These are phyloP conservation scores for Spinacia oleracea DNA, from an alignment of 179 eudicot genomes.

Conservation along the genomic window DNA sequence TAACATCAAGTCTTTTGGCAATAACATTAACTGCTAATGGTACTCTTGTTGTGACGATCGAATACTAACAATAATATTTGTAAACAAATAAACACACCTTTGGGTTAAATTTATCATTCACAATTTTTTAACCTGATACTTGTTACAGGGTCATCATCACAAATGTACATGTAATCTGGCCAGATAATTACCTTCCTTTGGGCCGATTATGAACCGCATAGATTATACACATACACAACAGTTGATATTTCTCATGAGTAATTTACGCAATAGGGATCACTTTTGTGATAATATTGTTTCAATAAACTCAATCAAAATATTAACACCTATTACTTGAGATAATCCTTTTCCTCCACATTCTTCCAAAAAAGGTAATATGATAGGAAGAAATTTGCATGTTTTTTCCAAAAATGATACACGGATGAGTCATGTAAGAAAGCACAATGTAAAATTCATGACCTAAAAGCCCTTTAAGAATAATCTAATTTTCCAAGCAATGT, in stretches of 20 bases:
- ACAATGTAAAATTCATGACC: too few relatives aligned
- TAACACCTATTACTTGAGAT: too few relatives aligned
- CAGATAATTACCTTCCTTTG: slow-evolving; percentile 18
- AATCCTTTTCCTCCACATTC: too few relatives aligned
- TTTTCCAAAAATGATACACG: too few relatives aligned
- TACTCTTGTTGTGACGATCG: not conserved
- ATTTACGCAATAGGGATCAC: slow-evolving; percentile 9
- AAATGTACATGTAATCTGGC: not conserved
- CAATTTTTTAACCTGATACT: not conserved
- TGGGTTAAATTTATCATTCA: slow-evolving; percentile 3
- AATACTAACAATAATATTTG: not conserved
- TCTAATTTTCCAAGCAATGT: too few relatives aligned
- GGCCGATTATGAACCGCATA: not conserved
- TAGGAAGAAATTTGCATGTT: too few relatives aligned
- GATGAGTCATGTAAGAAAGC: too few relatives aligned
- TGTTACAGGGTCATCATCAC: too few relatives aligned
- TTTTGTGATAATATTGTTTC: not conserved
- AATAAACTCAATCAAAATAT: not conserved
- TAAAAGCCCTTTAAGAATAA: too few relatives aligned
- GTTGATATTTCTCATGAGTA: not conserved
- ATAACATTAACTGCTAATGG: not conserved
- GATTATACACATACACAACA: not conserved
- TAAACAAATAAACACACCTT: not conserved
- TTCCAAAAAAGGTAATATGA: too few relatives aligned
- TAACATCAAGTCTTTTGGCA: not conserved